Base-by-base conservation (phyloP, 495 filamentous ascomycete genomes). In the Chlorociboria aeruginascens region DNA sequence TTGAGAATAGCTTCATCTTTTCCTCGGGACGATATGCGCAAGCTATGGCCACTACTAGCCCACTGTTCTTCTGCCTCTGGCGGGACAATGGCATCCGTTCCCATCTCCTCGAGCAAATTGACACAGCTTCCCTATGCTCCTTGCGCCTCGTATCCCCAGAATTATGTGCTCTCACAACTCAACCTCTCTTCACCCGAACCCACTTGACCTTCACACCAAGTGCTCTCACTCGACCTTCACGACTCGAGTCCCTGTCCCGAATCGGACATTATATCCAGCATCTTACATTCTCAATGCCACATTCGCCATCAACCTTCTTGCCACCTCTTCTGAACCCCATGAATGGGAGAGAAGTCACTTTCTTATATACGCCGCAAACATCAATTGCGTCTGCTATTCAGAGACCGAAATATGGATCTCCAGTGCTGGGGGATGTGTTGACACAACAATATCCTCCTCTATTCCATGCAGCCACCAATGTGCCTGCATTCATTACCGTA, bases 401-500 rank as follows among this genome's bases (percentile, higher is more conserved):
- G 52, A 61, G 65, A 43, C 77, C 78, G 37, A 86, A 80, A 58
- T 89, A 88, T 57, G 82, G 75, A 34, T 69, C 46, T 8, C 43
- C 48, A n/a, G 48, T 52, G 32, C 40, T 60, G 30, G 75, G 79
- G 70, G 81, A 86, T 58, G 65, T 89, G 40, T 71, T 89, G 33
- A 81, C 84, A 32, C 74, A 83, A 55, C 86, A 89, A 61, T 89
- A 87, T 55, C 81, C 83, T 32, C 81, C 86, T 7, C 64, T 89
- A 7, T 92, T 89, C 66, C 86, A 89, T 55, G 81, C 85, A 4
- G 84, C 85, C n/a, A 85, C 82, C 40, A 86, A 92, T 55, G 77
- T 89, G 10, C 72, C 82, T 6, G 79, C 83, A 32, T 89, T 89
- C 66, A 78, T 88, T 28, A 69, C 72, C 43, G 82, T 82, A 38